Evolutionary conservation across 2,329 filamentous ascomycete genomes (phyloP).

Genomic region (Sclerotinia glacialis): DNA sequence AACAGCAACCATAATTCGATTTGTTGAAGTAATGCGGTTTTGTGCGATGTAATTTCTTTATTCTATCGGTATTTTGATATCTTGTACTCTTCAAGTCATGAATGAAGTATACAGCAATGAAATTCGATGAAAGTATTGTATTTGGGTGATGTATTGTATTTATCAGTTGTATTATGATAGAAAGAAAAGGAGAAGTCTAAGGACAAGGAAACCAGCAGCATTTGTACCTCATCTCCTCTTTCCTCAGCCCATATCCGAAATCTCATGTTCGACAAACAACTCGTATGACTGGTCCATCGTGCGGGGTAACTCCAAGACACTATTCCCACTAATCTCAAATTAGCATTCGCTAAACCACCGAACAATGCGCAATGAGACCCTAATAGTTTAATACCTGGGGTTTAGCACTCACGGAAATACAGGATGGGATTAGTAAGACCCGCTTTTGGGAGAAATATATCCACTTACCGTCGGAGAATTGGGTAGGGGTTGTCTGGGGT

Average conservation of each 20-base stretch:
- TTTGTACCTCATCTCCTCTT: background rate
- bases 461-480: conserved; percentile 1
- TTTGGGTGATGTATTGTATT: background rate
- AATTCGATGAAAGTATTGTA: background rate
- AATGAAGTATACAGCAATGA: no score
- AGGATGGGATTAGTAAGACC: background rate
- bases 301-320: conserved; percentile 8
- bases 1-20: conserved; percentile 20
- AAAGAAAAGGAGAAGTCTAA: background rate
- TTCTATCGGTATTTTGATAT: background rate
- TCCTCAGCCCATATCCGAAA: background rate
- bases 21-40: background rate
- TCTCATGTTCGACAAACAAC: background rate
- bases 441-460: background rate
- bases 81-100: background rate
- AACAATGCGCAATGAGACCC: background rate
- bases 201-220: background rate
- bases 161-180: background rate
- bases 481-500: conserved; percentile 2
- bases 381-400: background rate
- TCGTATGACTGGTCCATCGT: background rate
- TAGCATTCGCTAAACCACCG: background rate
- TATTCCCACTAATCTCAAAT: background rate
- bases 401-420: background rate
- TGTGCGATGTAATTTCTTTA: background rate